Conservation (phyloP, 2,329 filamentous ascomycete species). For the Orbilia javanica region DNA sequence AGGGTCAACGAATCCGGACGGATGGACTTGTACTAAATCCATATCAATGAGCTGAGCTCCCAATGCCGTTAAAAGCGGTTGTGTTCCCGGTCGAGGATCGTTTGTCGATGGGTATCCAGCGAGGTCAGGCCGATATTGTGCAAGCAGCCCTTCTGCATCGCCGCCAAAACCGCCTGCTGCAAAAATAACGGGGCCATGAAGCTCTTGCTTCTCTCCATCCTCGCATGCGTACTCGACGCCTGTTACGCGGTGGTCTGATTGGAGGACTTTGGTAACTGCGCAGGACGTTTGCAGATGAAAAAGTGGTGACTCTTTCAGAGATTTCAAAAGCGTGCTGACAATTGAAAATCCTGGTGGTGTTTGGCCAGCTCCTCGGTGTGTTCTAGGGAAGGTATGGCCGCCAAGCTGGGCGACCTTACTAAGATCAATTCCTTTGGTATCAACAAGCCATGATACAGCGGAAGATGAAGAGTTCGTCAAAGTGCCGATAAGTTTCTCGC, state of each 20-base stretch:
- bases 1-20: constrained; percentile 74
- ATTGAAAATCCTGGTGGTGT: constrained; percentile 73
- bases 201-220: constrained; percentile 63
- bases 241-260: constrained; percentile 64
- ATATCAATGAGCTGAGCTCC: constrained; percentile 67
- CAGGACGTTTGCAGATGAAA: constrained; percentile 71
- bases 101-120: constrained; percentile 74
- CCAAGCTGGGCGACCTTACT: constrained; percentile 72
- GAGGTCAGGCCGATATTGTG: constrained; percentile 72
- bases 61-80: constrained; percentile 66
- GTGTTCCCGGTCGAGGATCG: constrained; percentile 71
- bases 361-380: constrained; percentile 72
- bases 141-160: constrained; percentile 72
- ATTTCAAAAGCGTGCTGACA: constrained; percentile 70
- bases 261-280: constrained; percentile 70
- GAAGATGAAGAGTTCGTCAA: constrained; percentile 68
- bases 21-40: constrained; percentile 73
- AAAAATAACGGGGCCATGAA: constrained; percentile 72
- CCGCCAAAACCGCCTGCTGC: constrained; percentile 75
- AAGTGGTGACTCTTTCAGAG: constrained; percentile 68
- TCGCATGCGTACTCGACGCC: constrained; percentile 70
- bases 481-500: constrained; percentile 68
- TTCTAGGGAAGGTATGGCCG: constrained; percentile 71
- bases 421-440: constrained; percentile 72
- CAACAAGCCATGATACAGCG: constrained; percentile 72